Base-by-base conservation (phyloP, 768 basidiomycete species). In the Suillus weaverae region DNA sequence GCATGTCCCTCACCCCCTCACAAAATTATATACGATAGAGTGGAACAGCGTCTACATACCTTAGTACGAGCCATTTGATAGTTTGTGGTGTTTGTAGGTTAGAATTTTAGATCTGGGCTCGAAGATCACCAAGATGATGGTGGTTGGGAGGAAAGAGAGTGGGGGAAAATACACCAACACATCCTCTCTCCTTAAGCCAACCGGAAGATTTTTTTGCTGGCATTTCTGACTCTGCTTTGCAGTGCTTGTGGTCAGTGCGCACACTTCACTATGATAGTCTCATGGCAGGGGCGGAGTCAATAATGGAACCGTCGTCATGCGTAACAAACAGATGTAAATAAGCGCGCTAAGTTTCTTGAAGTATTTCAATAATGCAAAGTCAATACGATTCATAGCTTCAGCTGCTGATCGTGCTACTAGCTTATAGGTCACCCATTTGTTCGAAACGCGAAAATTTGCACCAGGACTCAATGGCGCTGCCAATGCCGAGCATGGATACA, bases 31-130 rank as follows among this genome's bases (percentile, higher is more conserved):
- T 30, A 59, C 33, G 46, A 60, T 61, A 57, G 9, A 39, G 26
- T 66, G 55, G 22, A 13, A 38, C 8, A 39, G 35, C 9, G 9
- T 57, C 5, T 46, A 62, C 74, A 33, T 62, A 73, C 74, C 74
- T 91, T 91, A 59, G 89, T 90, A 67, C 89, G 89, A 68, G 89
- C 89, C 89, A 89, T 91, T 81, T 77, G 62, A 66, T 67, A 57
- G 53, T 61, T 62, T 41, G 50, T 50, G 26, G n/a, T 46, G 59
- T 63, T 43, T 51, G 6, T 51, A 48, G 18, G 10, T 33, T 30
- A 61, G 54, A 61, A 55, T 48, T 32, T 5, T 62, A 33, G 22
- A n/a, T 62, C 44, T 56, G 46, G 55, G 30, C 11, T 36, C 33
- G 36, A 41, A 62, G 46, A 62, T 55, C 36, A 51, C 35, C 33